Conservation (phyloP, 805 yeast species). For the Starmera amethionina region DNA sequence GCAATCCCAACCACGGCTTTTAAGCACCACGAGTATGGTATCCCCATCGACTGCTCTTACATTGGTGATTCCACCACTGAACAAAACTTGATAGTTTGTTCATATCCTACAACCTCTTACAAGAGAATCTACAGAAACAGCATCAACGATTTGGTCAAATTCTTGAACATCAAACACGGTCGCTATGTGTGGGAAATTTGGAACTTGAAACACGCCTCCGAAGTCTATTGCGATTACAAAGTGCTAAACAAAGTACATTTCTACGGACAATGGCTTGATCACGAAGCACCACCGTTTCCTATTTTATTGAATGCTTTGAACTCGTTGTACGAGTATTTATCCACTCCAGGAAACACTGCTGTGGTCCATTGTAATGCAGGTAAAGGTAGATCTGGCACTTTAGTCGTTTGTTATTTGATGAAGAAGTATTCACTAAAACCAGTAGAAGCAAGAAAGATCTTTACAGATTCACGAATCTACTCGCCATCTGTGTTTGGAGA, state of each 20-base stretch:
- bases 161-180: constrained; percentile 37
- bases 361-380: constrained; percentile 86
- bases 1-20: too few relatives aligned
- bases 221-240: constrained; percentile 8
- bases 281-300: constrained; percentile 59
- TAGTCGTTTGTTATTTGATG: constrained; percentile 65
- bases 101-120: constrained; percentile 55
- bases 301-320: constrained; percentile 34
- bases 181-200: constrained; percentile 55
- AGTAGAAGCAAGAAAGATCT: constrained; percentile 39
- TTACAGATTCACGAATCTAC: constrained; percentile 50
- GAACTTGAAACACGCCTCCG: constrained; percentile 58
- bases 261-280: constrained; percentile 59
- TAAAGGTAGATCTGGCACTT: constrained; percentile 82
- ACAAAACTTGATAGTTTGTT: constrained; percentile 49
- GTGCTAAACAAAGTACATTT: constrained; percentile 9
- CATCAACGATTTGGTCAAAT: constrained; percentile 38
- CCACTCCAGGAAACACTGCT: constrained; percentile 36
- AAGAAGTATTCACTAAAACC: constrained; percentile 27
- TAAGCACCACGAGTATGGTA: constrained; percentile 15
- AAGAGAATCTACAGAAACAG: constrained; percentile 42
- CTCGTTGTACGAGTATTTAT: constrained; percentile 36
- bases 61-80: constrained; percentile 18
- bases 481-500: constrained; percentile 31
- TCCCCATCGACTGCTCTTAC: constrained; percentile 53